Base-by-base conservation (phyloP, 2,329 filamentous ascomycete genomes). In the Akanthomyces uredinophilus region DNA sequence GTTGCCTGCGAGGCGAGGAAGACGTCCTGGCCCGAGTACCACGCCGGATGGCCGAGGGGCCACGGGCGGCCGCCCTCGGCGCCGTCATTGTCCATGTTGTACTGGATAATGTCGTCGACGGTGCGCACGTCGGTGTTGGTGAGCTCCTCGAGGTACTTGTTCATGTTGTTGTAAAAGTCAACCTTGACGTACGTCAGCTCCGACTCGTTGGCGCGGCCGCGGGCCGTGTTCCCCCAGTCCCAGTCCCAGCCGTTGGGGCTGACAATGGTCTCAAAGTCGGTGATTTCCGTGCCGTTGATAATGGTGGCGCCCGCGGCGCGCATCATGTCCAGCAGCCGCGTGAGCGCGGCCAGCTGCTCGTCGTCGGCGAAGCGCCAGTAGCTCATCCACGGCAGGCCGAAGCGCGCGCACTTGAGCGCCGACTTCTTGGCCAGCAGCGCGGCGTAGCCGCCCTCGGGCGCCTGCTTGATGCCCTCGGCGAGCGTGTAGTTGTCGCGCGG, bases 151-250 rank as follows among this genome's bases (percentile, higher is more conserved):
- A 91, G 82, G 66, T 91, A 91, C 1, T 76, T 72, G 60, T 81
- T 79, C 71, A 91, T 79, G 69, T 83, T 79, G 68, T 81, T 81
- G 73, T 88, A 88, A 68, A 88, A 88, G 70, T 90, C 86, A 0
- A 87, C 84, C 71, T 90, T 91, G 66, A 92, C 79, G 54, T 88
- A 84, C 0, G 86, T 89, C 73, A 87, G 91, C 71, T 91, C 88
- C 16, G 86, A 90, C 73, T 91, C 84, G 64, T 91, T 90, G n/a
- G 85, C 75, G 67, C 77, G 85, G 2, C 87, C 86, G 4, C 87
- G 82, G 1, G 77, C 80, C 6, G 66, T 79, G 37, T 22, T 29
- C 16, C 88, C 87, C 65, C 85, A 88, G 68, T 89, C 87, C 82
- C 89, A 92, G 72, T 92, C 79, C 88, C 88, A 92, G n/a, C 87